Evolutionary conservation across 2,329 filamentous ascomycete genomes (phyloP).

Genomic region (Penicillium sp.): DNA sequence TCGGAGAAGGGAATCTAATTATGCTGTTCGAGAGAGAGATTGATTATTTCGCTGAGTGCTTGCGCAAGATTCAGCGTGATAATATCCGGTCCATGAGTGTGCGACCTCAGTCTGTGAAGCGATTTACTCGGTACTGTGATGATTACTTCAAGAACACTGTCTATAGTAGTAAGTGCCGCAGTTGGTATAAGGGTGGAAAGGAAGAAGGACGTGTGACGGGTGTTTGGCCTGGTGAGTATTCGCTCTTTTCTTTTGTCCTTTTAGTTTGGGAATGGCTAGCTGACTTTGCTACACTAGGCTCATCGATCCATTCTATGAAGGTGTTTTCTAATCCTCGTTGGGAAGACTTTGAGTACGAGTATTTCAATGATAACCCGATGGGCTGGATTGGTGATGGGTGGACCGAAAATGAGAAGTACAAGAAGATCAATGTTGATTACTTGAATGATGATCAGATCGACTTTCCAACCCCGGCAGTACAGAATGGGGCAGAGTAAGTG

Average conservation of each 20-base stretch:
- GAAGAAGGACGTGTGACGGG: conserved; percentile 32
- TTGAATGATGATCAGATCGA: conserved; percentile 38
- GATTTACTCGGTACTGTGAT: conserved; percentile 34
- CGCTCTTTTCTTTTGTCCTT: neutral
- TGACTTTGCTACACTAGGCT: conserved; percentile 21
- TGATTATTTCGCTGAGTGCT: conserved; percentile 37
- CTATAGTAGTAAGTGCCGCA: conserved; percentile 36
- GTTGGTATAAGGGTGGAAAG: conserved; percentile 41
- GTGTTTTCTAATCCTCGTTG: conserved; percentile 36
- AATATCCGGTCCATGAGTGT: conserved; percentile 33
- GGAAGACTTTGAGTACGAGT: conserved; percentile 42
- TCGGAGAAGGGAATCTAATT: conserved; percentile 37
- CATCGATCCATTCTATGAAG: conserved; percentile 40
- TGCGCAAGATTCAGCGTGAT: conserved; percentile 38
- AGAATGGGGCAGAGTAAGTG: neutral
- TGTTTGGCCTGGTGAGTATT: conserved; percentile 36
- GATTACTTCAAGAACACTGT: conserved; percentile 38
- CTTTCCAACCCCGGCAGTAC: conserved; percentile 22
- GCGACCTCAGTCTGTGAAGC: conserved; percentile 26
- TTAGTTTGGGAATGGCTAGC: neutral
- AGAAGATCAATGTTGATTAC: conserved; percentile 35
- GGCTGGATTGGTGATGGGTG: conserved; percentile 39
- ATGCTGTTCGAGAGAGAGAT: conserved; percentile 34
- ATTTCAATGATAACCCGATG: conserved; percentile 32
- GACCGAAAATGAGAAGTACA: conserved; percentile 34